Base-by-base conservation (phyloP, 257 asterid species). In the Fraxinus excelsior region DNA sequence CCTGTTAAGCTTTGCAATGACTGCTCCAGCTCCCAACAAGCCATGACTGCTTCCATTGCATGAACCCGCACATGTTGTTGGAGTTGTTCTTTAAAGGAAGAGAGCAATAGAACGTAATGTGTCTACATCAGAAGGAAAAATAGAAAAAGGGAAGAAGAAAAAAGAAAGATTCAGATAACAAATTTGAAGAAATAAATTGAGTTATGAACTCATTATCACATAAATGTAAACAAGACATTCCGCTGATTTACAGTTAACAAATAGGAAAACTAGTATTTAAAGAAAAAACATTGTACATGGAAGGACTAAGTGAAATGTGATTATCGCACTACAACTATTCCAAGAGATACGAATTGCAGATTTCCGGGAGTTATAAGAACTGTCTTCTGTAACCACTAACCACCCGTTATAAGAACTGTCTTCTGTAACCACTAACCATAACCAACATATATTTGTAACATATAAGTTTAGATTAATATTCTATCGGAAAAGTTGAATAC, bases 1-100 rank as follows among this genome's bases (percentile, higher is more conserved):
- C 99, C 97, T 78, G 99, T 92, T 86, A 95, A 86, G 88, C 97
- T 95, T 84, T 95, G 99, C 84, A 95, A 83, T 2, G 99, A 95
- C 80, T 95, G 99, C 88, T 95, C 99, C 0, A 95, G 97, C 89
- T 95, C 99, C 99, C 99, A 95, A 85, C 99, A 95, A 81, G 98
- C 98, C 99, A 93, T 95, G 88, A 95, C 99, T 34, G 99, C 98
- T 91, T 95, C 99, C 99, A 95, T 93, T 66, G 99, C 99, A 88
- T 95, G 99, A 71, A 95, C 98, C 0, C 99, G 94, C 21, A 95
- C 99, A 49, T 95, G 99, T 70, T 95, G 99, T 72, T 95, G 99
- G 82, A 95, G 91, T 84, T 95, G 99, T 70, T 95, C 99, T 95
- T 95, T 95, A 78, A 95, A 95, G 72, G 97, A 90, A 72, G 98